These are phyloP conservation scores for Auricularia heimuer DNA, from an alignment of 768 basidiomycete genomes.

Conservation along the genomic window DNA sequence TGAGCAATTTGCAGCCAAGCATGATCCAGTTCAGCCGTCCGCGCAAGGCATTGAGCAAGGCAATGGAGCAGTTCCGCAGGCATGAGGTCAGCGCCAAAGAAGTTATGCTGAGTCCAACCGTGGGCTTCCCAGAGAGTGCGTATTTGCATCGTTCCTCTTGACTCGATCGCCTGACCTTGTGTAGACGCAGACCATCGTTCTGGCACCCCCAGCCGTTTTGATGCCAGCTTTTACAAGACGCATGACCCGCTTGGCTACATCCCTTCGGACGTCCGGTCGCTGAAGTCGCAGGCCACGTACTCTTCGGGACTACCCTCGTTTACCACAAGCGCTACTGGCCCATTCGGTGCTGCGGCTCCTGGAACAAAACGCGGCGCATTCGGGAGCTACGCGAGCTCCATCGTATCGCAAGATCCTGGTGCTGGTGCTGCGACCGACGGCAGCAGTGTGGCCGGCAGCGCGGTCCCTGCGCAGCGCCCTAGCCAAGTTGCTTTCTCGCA, in stretches of 20 bases:
- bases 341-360: conserved; percentile 56
- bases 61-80: conserved; percentile 87
- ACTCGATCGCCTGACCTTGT: conserved; percentile 11
- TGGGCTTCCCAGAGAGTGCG: conserved; percentile 43
- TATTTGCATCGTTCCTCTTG: conserved; percentile 7
- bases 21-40: conserved; percentile 99
- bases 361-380: conserved; percentile 70
- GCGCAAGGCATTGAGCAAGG: conserved; percentile 75
- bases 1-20: conserved; percentile 91
- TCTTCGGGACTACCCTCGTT: conserved; percentile 88
- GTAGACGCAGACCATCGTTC: conserved; percentile 46
- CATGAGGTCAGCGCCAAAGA: conserved; percentile 90
- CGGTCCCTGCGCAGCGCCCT: conserved; percentile 34
- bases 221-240: conserved; percentile 89
- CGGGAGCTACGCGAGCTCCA: conserved; percentile 68
- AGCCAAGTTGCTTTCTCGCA: conserved; percentile 75
- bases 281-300: conserved; percentile 94
- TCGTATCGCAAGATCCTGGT: conserved; percentile 85
- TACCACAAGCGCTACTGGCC: conserved; percentile 42
- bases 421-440: conserved; percentile 43
- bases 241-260: conserved; percentile 92
- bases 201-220: conserved; percentile 90
- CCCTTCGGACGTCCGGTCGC: conserved; percentile 89
- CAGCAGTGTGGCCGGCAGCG: conserved; percentile 45
- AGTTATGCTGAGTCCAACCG: conserved; percentile 24